Evolutionary conservation across 768 basidiomycete genomes (phyloP).

Genomic region (Collybia sordida): DNA sequence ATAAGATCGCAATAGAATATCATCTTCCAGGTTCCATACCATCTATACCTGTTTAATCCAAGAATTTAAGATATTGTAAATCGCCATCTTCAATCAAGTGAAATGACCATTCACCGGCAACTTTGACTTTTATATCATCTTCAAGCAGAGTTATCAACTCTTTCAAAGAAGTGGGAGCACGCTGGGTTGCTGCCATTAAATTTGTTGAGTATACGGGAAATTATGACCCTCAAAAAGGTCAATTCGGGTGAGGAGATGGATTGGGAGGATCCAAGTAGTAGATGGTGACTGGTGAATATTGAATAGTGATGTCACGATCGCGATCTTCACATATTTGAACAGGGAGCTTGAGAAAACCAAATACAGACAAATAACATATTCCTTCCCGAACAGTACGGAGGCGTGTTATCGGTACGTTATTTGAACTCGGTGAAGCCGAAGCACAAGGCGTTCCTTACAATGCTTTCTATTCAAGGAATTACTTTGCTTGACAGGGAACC

Average conservation of each 20-base stretch:
- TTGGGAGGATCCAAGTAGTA: too few relatives aligned
- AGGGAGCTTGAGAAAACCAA: too few relatives aligned
- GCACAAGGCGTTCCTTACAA: not conserved
- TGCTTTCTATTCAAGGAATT: constrained; percentile 9
- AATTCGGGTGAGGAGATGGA: too few relatives aligned
- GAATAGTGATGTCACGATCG: too few relatives aligned
- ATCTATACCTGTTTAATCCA: constrained; percentile 47
- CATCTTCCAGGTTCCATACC: constrained; percentile 40
- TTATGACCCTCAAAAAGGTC: too few relatives aligned
- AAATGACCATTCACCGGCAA: constrained; percentile 65
- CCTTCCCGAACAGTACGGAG: too few relatives aligned
- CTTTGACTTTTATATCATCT: constrained; percentile 84
- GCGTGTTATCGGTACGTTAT: too few relatives aligned
- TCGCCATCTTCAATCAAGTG: not conserved
- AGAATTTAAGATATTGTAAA: not conserved
- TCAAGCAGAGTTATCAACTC: constrained; percentile 56
- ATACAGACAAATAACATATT: too few relatives aligned
- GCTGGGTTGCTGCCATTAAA: not conserved
- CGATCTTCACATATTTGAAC: too few relatives aligned
- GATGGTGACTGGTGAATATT: too few relatives aligned
- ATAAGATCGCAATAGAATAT: not conserved
- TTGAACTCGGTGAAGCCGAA: too few relatives aligned
- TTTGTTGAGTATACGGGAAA: too few relatives aligned
- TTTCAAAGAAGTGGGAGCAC: constrained; percentile 37
- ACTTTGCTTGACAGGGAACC: constrained; percentile 13